Conservation (phyloP, 2,329 filamentous ascomycete species). For the Sarocladium oryzae region DNA sequence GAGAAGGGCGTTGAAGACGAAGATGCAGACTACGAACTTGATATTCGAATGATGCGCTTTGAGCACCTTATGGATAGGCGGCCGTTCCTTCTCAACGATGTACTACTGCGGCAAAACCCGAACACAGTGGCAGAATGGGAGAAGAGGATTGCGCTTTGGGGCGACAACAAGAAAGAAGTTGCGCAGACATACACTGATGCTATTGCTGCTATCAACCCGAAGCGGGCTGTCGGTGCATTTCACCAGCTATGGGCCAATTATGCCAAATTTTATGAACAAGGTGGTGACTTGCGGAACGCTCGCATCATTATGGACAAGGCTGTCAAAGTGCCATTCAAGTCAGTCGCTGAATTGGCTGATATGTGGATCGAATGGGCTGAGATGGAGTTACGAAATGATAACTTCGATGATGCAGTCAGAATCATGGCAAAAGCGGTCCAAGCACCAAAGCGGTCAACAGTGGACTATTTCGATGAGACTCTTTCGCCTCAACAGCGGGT, state of each 20-base stretch:
- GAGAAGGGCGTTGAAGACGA: slow-evolving; percentile 72
- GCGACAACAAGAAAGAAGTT: slow-evolving; percentile 82
- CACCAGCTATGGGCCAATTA: slow-evolving; percentile 96
- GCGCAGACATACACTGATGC: slow-evolving; percentile 93
- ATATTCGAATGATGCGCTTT: slow-evolving; percentile 95
- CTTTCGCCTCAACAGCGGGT: slow-evolving; percentile 91
- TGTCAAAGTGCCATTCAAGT: slow-evolving; percentile 95
- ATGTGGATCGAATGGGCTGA: slow-evolving; percentile 99
- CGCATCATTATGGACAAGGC: slow-evolving; percentile 96
- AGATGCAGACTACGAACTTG: slow-evolving; percentile 85
- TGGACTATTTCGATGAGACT: slow-evolving; percentile 98
- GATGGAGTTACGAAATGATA: slow-evolving; percentile 92
- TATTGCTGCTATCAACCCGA: slow-evolving; percentile 86
- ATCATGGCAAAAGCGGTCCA: slow-evolving; percentile 98
- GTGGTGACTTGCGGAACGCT: slow-evolving; percentile 76
- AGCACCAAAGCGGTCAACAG: slow-evolving; percentile 91
- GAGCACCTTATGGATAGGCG: slow-evolving; percentile 96
- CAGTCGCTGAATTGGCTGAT: slow-evolving; percentile 91
- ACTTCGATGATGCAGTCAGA: slow-evolving; percentile 87
- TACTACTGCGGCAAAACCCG: slow-evolving; percentile 88
- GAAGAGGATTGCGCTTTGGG: slow-evolving; percentile 93
- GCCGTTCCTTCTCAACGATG: slow-evolving; percentile 94
- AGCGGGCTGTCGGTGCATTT: slow-evolving; percentile 88
- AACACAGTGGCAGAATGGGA: slow-evolving; percentile 97
- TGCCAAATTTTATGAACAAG: slow-evolving; percentile 91